phyloP scores from a whole-genome alignment of 2,329 filamentous ascomycete genomes.

The Chrysoporthe puriensis region DNA sequence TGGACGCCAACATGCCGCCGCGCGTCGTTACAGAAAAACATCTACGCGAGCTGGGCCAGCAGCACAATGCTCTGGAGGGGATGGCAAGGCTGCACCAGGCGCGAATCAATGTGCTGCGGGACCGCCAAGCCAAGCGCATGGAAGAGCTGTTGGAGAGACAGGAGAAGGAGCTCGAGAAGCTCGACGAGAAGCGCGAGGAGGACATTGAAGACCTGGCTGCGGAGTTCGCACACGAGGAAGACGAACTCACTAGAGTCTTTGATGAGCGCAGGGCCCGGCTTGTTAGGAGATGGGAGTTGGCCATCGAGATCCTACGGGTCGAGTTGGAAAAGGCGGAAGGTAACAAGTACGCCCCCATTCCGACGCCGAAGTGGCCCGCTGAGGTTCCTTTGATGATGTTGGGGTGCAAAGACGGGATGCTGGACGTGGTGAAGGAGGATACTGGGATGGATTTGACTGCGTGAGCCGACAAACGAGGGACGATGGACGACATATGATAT shows the following conservation, averaged over 20 bases:
- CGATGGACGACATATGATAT: background rate
- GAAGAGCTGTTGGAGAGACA: conserved; percentile 62
- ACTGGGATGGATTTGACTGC: background rate
- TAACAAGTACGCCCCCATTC: conserved; percentile 46
- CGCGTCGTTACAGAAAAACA: conserved; percentile 63
- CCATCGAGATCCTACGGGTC: conserved; percentile 56
- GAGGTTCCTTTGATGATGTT: conserved; percentile 30
- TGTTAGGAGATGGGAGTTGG: conserved; percentile 55
- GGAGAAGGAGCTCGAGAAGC: conserved; percentile 51
- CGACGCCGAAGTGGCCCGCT: conserved; percentile 47
- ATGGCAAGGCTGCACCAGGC: conserved; percentile 62
- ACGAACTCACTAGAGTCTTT: conserved; percentile 50
- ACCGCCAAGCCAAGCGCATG: conserved; percentile 64
- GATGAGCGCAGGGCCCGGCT: conserved; percentile 48
- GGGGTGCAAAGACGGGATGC: conserved; percentile 20
- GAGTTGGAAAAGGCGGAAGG: conserved; percentile 53
- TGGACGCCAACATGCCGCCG: conserved; percentile 44
- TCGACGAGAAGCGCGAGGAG: conserved; percentile 49
- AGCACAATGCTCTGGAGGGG: conserved; percentile 63
- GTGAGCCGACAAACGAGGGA: conserved; percentile 3
- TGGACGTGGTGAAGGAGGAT: conserved; percentile 19
- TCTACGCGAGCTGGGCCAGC: conserved; percentile 60
- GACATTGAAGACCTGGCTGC: conserved; percentile 54
- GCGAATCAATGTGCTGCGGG: conserved; percentile 68
- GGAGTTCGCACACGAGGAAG: conserved; percentile 54